Evolutionary conservation across 2,329 filamentous ascomycete genomes (phyloP), one percentile per base, ranked within the genome.

Genomic region (Diplocarpon rosae): DNA sequence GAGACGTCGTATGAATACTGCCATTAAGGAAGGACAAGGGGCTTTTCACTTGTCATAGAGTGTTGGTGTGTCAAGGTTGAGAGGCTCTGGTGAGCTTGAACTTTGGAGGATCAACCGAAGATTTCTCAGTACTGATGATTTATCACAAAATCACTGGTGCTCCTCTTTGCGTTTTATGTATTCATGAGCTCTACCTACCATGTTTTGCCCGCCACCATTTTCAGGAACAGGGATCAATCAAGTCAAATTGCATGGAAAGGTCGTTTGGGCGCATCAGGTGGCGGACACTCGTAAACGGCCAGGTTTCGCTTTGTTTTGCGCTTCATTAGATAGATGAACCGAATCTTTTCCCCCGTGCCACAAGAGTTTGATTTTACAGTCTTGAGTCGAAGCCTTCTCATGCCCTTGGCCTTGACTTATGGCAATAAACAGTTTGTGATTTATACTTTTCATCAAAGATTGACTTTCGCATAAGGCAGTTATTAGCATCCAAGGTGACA

Each of bases 1-100:
- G 66, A 81, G 75, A 59, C 76, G 83, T 62, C 85, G 86, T 63
- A 72, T 98, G 43, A 79, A 76, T 52, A 83, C 82, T 52, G 93
- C 92, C 20, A 94, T 95, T 62, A 85, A 80, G 64, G 93, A 98
- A 69, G 92, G 92, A 17, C 92, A 98, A 63, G 92, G 92, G 27
- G 92, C 93, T 49, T 98, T 98, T 75, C 92, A 96, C 66, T 72
- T 98, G 54, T 95, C 89, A 49, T 95, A 73, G 52, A 48, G 41
- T 54, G 47, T 51, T 32, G 13, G 47, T 50, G 39, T 43, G 46
- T 35, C 11, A 32, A 32, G 4, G 10, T 3, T 24, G 20, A 39
- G 42, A 36, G 32, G 32, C 14, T 24, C 29, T 31, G 11, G 37
- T 11, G 12, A 6, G 28, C 4, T 20, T 16, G 15, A 16, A 24